phyloP scores from a whole-genome alignment of 345 rosid species.

The Carallia pectinifolia region DNA sequence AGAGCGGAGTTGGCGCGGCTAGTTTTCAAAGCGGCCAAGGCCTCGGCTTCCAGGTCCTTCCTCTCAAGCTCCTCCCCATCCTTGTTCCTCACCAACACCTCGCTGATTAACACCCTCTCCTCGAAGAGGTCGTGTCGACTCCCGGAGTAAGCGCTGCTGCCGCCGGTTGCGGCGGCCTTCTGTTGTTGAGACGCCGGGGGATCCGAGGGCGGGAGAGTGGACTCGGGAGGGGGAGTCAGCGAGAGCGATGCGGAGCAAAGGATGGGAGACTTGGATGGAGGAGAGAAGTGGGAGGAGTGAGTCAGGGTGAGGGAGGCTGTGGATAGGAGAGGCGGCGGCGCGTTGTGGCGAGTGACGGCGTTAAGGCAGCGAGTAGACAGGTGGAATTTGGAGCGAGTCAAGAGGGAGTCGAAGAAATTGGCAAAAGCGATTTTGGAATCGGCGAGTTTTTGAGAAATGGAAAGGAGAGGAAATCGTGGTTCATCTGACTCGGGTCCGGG shows the following conservation, averaged over 20 bases:
- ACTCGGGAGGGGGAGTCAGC: conserved; percentile 27
- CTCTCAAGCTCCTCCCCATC: conserved; percentile 94
- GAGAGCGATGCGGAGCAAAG: conserved; percentile 57
- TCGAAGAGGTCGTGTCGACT: conserved; percentile 55
- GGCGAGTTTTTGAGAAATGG: conserved; percentile 21
- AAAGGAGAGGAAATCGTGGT: background rate
- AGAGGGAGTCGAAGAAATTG: conserved; percentile 35
- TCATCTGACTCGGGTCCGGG: too few species aligned
- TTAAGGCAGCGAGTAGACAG: background rate
- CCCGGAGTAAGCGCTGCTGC: conserved; percentile 29
- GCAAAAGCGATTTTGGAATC: conserved; percentile 27
- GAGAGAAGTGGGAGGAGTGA: conserved; percentile 17
- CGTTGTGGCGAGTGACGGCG: background rate
- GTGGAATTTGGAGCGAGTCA: conserved; percentile 22
- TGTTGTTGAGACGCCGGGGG: too few species aligned
- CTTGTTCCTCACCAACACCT: conserved; percentile 84
- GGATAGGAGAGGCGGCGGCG: conserved; percentile 36
- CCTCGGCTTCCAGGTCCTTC: conserved; percentile 87
- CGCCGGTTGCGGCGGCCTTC: background rate
- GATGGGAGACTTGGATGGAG: conserved; percentile 27
- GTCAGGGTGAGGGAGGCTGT: conserved; percentile 48
- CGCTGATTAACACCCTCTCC: conserved; percentile 87
- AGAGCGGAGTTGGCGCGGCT: conserved; percentile 85
- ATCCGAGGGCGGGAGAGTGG: background rate
- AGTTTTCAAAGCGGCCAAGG: conserved; percentile 73